Conservation (phyloP, 805 yeast species). For the Candida andamanensis region DNA sequence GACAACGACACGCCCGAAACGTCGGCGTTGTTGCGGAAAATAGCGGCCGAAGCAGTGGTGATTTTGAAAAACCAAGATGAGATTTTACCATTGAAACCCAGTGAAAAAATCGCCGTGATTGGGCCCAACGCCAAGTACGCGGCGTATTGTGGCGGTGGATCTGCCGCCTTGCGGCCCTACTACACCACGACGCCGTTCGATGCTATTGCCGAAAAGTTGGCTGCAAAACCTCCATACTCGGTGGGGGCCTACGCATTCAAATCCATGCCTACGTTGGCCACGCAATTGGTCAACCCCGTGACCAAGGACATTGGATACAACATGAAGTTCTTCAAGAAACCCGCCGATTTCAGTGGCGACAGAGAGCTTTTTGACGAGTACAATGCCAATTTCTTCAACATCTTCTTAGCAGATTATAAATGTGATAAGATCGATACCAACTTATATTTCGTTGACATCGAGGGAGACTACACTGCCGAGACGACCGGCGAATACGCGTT, state of each 20-base stretch:
- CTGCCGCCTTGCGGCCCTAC: conserved; percentile 25
- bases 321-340: conserved; percentile 18
- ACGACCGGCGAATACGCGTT: conserved; percentile 45
- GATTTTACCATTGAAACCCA: conserved; percentile 27
- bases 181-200: conserved; percentile 25
- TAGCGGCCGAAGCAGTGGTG: conserved; percentile 40
- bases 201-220: conserved; percentile 14
- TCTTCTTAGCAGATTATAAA: conserved; percentile 19
- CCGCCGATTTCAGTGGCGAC: conserved; percentile 12
- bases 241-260: conserved; percentile 29
- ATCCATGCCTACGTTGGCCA: conserved; percentile 24
- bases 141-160: conserved; percentile 32
- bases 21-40: conserved; percentile 32
- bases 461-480: conserved; percentile 41
- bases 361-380: conserved; percentile 15
- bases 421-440: conserved; percentile 13
- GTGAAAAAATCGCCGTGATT: conserved; percentile 25
- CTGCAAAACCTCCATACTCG: conserved; percentile 19
- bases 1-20: conserved; percentile 45
- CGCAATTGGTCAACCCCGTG: conserved; percentile 15
- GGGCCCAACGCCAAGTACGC: conserved; percentile 30
- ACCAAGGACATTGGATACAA: conserved; percentile 21
- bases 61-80: conserved; percentile 23
- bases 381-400: conserved; percentile 13
- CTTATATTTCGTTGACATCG: conserved; percentile 40